Conservation (phyloP, 306 rosid genomes). For the Medicago ruthenica region DNA sequence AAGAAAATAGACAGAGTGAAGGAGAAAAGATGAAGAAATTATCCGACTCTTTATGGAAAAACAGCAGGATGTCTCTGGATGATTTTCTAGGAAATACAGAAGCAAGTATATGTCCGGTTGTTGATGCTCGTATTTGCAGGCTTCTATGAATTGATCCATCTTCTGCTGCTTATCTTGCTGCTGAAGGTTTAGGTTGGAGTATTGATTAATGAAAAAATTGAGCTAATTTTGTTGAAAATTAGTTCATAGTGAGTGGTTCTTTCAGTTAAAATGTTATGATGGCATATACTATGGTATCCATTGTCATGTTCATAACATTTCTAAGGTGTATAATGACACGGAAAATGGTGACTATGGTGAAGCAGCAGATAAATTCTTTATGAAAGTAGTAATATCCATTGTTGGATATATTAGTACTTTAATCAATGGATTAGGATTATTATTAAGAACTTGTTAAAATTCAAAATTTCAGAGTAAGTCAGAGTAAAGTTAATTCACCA, state of each 20-base stretch:
- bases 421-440: too few species aligned
- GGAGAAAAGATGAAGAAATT: conserved; percentile 65
- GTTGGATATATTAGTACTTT: not conserved
- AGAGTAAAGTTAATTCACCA: too few species aligned
- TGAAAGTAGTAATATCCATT: not conserved
- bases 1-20: conserved; percentile 74
- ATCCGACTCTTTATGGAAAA: conserved; percentile 69
- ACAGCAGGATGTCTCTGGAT: conserved; percentile 68
- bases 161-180: conserved; percentile 27
- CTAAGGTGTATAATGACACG: not conserved
- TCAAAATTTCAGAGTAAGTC: too few species aligned
- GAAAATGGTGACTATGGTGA: not conserved
- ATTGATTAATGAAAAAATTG: not conserved
- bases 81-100: conserved; percentile 70
- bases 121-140: conserved; percentile 80
- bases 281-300: not conserved
- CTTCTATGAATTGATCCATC: conserved; percentile 49
- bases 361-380: not conserved
- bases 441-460: conserved; percentile 30
- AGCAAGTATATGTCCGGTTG: conserved; percentile 47
- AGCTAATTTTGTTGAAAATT: conserved; percentile 1
- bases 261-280: conserved; percentile 7
- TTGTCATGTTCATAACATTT: conserved; percentile 8
- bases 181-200: conserved; percentile 10
- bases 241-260: not conserved